Evolutionary conservation across 805 yeast species (phyloP).

Genomic region (Wickerhamiella spandovensis): DNA sequence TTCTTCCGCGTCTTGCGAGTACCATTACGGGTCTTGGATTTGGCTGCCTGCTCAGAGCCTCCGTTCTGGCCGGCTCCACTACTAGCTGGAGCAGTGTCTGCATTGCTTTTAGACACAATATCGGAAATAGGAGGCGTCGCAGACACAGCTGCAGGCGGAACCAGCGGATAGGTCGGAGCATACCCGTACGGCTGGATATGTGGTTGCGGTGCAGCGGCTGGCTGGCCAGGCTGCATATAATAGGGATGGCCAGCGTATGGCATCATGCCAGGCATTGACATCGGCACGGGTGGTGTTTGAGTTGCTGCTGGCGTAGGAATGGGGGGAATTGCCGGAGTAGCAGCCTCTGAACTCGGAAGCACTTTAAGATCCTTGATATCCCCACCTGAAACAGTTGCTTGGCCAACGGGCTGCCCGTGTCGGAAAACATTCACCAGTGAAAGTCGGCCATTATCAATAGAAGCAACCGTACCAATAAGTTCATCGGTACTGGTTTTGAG

Average conservation of each 20-base stretch:
- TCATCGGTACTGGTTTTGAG: constrained; percentile 11
- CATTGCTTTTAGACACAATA: too few species aligned
- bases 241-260: neutral
- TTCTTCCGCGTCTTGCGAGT: neutral
- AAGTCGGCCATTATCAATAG: constrained; percentile 4
- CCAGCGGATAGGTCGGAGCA: neutral
- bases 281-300: constrained; percentile 2
- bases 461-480: constrained; percentile 9
- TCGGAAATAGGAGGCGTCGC: neutral
- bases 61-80: neutral
- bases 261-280: neutral
- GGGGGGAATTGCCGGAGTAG: constrained; percentile 1
- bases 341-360: constrained; percentile 3
- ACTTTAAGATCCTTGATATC: constrained; percentile 16
- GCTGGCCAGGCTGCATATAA: neutral
- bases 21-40: neutral
- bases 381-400: constrained; percentile 8
- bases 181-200: constrained; percentile 3
- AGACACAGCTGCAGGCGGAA: neutral
- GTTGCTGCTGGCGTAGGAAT: neutral
- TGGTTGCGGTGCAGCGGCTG: constrained; percentile 7
- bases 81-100: too few species aligned
- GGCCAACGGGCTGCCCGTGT: constrained; percentile 1
- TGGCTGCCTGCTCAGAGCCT: too few species aligned
- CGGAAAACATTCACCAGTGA: neutral